A percentile compares a stretch with the other conserved stretches of the same genome.
Conservation (phyloP, 108 stramenopile genomes). For the Fragilariopsis cylindrus region DNA sequence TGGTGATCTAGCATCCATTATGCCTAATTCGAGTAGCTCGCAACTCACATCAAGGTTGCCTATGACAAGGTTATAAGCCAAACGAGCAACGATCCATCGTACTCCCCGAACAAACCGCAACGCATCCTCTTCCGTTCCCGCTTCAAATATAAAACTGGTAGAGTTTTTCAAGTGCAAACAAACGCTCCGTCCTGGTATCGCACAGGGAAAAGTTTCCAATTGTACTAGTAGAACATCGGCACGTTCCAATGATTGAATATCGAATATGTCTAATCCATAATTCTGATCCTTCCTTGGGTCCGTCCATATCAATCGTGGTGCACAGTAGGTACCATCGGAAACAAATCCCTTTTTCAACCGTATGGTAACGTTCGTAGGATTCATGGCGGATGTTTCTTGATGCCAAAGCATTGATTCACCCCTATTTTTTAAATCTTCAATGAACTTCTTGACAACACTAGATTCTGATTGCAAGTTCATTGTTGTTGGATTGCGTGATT, state of each 20-base stretch:
- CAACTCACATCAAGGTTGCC: constrained; percentile 44
- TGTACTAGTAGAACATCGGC: constrained; percentile 26
- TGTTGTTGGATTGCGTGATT: constrained; percentile 6
- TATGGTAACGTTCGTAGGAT: constrained; percentile 11
- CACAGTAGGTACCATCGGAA: constrained; percentile 29
- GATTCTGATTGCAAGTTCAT: not conserved
- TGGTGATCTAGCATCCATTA: not conserved
- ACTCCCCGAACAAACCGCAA: constrained; percentile 52
- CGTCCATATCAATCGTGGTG: constrained; percentile 41
- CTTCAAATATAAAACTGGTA: constrained; percentile 42
- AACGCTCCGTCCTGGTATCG: constrained; percentile 44
- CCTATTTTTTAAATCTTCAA: constrained; percentile 19
- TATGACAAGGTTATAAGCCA: constrained; percentile 55
- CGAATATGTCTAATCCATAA: constrained; percentile 47
- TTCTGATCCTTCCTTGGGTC: constrained; percentile 24
- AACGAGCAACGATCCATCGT: constrained; percentile 50
- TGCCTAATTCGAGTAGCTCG: constrained; percentile 40
- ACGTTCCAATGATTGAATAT: constrained; percentile 47
- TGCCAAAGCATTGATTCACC: constrained; percentile 43
- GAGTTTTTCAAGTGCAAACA: constrained; percentile 29
- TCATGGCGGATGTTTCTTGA: constrained; percentile 12
- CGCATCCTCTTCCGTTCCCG: constrained; percentile 30
- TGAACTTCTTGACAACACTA: constrained; percentile 26
- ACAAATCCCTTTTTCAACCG: constrained; percentile 22
- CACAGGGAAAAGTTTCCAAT: constrained; percentile 42